These are phyloP conservation scores for Coemansia sp. DNA, from an alignment of 192 early-diverging fungal species.

Conservation along the genomic window DNA sequence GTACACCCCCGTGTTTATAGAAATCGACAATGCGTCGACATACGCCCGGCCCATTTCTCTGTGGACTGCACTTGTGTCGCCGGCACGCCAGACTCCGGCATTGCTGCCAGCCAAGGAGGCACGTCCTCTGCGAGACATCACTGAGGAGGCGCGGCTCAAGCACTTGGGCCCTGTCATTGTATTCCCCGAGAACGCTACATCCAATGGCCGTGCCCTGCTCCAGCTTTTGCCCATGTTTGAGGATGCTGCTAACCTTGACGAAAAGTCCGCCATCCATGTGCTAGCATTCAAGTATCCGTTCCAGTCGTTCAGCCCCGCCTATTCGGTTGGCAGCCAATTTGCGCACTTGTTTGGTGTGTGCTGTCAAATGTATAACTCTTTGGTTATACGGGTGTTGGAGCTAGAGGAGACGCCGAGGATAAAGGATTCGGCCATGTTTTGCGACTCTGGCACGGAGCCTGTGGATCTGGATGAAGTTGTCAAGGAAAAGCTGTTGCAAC, in stretches of 20 bases:
- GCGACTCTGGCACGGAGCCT: slow-evolving; percentile 21
- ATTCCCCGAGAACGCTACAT: slow-evolving; percentile 65
- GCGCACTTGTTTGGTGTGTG: slow-evolving; percentile 62
- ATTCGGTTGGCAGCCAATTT: slow-evolving; percentile 55
- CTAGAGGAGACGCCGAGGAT: slow-evolving; percentile 55
- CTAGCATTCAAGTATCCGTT: slow-evolving; percentile 44
- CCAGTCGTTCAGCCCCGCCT: slow-evolving; percentile 25
- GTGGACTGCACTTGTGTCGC: slow-evolving; percentile 32
- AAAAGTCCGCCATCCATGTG: slow-evolving; percentile 58
- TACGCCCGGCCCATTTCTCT: slow-evolving; percentile 22
- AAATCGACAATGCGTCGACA: slow-evolving; percentile 40
- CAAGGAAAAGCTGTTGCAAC: slow-evolving; percentile 53
- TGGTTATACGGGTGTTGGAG: slow-evolving; percentile 56
- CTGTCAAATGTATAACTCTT: slow-evolving; percentile 54
- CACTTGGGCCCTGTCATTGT: slow-evolving; percentile 35
- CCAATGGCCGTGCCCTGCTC: slow-evolving; percentile 81
- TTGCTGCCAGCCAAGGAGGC: slow-evolving; percentile 32
- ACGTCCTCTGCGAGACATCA: slow-evolving; percentile 23
- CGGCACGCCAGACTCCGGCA: slow-evolving; percentile 28
- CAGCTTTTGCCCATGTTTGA: slow-evolving; percentile 74
- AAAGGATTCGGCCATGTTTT: slow-evolving; percentile 57
- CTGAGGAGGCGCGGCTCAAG: slow-evolving; percentile 24
- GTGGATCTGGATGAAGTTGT: slow-evolving; percentile 58
- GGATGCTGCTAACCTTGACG: slow-evolving; percentile 56
- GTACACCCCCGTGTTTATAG: slow-evolving; percentile 58